Percentiles rank a stretch among this genome's conserved stretches.
phyloP scores from a whole-genome alignment of 257 asterid genomes.

The Fraxinus pennsylvanica region DNA sequence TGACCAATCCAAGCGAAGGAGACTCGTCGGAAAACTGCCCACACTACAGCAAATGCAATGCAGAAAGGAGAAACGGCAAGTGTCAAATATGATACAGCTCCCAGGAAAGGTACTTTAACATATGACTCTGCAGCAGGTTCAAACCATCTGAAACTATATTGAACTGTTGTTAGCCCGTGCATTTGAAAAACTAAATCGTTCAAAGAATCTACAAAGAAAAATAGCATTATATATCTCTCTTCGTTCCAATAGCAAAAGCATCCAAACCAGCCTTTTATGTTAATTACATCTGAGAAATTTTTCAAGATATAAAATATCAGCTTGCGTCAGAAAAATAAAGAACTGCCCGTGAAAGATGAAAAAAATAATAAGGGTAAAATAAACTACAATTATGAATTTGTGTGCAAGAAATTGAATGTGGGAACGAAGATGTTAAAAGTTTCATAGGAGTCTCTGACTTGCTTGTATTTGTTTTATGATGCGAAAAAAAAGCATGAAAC shows the following conservation, averaged over 20 bases:
- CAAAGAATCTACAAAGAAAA: neutral
- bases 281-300: neutral
- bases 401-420: neutral
- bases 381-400: neutral
- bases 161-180: conserved; percentile 32
- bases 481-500: neutral
- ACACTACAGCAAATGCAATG: conserved; percentile 76
- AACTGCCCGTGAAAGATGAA: neutral
- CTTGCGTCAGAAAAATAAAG: neutral
- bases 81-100: conserved; percentile 82
- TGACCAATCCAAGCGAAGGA: conserved; percentile 98
- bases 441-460: neutral
- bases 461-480: neutral
- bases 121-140: conserved; percentile 65
- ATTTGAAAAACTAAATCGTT: conserved; percentile 21
- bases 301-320: neutral
- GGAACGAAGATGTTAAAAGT: neutral
- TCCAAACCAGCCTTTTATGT: neutral
- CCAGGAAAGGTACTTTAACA: conserved; percentile 76
- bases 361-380: neutral
- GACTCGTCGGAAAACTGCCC: conserved; percentile 83
- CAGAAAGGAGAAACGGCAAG: conserved; percentile 90
- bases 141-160: conserved; percentile 91
- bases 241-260: conserved; percentile 11
- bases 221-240: neutral